Evolutionary conservation across 768 basidiomycete genomes (phyloP).

Genomic region (Glaciozyma martinii): DNA sequence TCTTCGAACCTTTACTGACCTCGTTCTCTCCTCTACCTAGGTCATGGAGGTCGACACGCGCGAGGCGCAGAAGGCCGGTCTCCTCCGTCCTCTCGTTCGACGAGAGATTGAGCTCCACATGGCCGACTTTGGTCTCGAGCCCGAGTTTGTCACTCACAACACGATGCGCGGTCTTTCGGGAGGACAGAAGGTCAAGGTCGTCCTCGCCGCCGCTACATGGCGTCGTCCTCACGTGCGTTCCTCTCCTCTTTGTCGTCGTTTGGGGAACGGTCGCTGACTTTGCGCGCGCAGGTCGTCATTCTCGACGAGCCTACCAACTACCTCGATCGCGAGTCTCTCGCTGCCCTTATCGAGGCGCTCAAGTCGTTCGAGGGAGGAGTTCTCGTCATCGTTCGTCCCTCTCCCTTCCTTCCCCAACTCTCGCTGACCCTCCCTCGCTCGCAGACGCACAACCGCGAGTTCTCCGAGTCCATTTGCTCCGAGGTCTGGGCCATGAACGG

Average conservation of each 20-base stretch:
- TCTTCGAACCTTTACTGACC: slow-evolving; percentile 55
- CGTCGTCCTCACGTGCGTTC: slow-evolving; percentile 75
- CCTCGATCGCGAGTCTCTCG: slow-evolving; percentile 98
- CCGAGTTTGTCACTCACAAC: slow-evolving; percentile 99
- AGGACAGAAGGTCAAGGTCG: slow-evolving; percentile 96
- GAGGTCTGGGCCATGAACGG: slow-evolving; percentile 99
- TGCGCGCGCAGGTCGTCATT: slow-evolving; percentile 71
- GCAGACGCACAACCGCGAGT: slow-evolving; percentile 55
- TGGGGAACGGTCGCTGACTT: neutral
- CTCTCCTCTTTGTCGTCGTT: slow-evolving; percentile 82
- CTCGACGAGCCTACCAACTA: slow-evolving; percentile 86
- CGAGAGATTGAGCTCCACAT: slow-evolving; percentile 99
- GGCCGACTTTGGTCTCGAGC: slow-evolving; percentile 96
- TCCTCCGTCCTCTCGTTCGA: slow-evolving; percentile 91
- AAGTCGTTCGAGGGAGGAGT: slow-evolving; percentile 93
- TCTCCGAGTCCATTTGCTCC: slow-evolving; percentile 94
- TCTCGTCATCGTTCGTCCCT: slow-evolving; percentile 83
- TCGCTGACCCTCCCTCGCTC: slow-evolving; percentile 10
- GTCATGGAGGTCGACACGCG: slow-evolving; percentile 75
- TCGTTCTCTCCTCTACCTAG: no score
- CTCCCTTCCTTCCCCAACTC: slow-evolving; percentile 45
- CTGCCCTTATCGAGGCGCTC: slow-evolving; percentile 94
- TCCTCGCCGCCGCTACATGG: slow-evolving; percentile 74
- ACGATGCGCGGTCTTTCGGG: slow-evolving; percentile 95
- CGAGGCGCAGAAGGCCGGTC: slow-evolving; percentile 88